Evolutionary conservation across 1,284 basidiomycete genomes (phyloP).

Genomic region (Uromyces viciae-fabae): DNA sequence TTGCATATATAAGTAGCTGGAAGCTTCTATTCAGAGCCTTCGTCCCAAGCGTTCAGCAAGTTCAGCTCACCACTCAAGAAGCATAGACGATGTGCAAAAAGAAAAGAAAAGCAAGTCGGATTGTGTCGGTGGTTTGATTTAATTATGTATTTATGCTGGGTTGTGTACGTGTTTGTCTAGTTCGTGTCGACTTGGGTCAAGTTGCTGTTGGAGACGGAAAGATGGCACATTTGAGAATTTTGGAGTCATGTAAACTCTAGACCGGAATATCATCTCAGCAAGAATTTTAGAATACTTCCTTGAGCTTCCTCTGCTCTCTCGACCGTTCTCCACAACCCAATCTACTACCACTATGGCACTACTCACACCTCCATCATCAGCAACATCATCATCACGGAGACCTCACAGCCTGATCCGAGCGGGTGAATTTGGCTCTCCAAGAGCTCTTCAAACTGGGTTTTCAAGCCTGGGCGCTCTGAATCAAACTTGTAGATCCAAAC

Average conservation of each 20-base stretch:
- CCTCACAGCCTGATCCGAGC: constrained; percentile 18
- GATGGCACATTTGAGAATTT: too few species aligned
- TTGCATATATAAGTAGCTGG: not conserved
- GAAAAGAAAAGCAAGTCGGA: not conserved
- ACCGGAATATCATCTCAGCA: constrained; percentile 10
- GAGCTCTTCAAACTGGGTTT: constrained; percentile 7
- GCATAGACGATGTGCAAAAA: not conserved
- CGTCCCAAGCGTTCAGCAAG: not conserved
- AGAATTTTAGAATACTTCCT: constrained; percentile 17
- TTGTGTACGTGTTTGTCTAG: too few species aligned
- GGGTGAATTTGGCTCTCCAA: not conserved
- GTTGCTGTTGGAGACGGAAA: constrained; percentile 9
- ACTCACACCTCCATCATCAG: constrained; percentile 17
- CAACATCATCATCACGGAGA: constrained; percentile 7
- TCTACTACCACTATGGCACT: not conserved
- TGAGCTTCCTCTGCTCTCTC: constrained; percentile 21
- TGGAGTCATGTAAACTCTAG: not conserved
- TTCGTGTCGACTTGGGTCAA: too few species aligned
- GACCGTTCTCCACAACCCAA: constrained; percentile 15
- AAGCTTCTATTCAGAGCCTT: not conserved
- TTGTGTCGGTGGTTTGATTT: not conserved
- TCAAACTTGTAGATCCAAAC: constrained; percentile 1
- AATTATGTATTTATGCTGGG: too few species aligned
- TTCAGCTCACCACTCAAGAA: not conserved
- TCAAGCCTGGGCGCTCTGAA: not conserved